Base-by-base conservation (phyloP, 1,139 yeast genomes). In the Pichia sp. region DNA sequence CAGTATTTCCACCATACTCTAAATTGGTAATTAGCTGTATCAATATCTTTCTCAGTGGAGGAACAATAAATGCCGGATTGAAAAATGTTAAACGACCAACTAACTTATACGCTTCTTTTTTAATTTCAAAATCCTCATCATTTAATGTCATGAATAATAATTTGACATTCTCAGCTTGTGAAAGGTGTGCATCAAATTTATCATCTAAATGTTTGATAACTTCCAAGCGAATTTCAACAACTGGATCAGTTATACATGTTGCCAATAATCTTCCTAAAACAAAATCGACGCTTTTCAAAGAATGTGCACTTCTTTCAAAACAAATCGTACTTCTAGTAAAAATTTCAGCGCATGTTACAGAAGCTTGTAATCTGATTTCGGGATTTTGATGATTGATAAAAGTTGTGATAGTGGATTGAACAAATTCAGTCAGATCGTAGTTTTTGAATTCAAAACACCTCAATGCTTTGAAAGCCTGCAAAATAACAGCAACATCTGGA, bases 41-140 rank as follows among this genome's bases (percentile, higher is more conserved):
- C 53, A 94, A 69, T 0, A 94, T 81, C 61, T 88, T 90, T 56
- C 98, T 72, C 48, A 94, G 71, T 1, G 95, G 85, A 0, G 99
- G 98, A 26, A 90, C 92, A 53, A 92, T 88, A 64, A 88, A 90
- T 0, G 98, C 97, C 1, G 99, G 97, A 59, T 94, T 94, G 36
- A 88, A 83, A 5, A 80, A 70, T 0, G 96, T 84, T 22, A 94
- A 68, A 49, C 97, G 75, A 2, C 98, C 97, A 50, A 92, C 79
- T 9, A 90, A 76, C 42, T 75, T 74, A 40, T 90, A 79, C 0
- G 96, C 85, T n/a, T 80, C 85, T 59, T 85, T 80, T 45, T 96
- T 76, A 23, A 92, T 87, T 13, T 79, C 79, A 62, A 92, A 94
- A 1, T 79, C 79, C 63, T 90, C 98, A 66, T 94, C 99, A 61